Base-by-base conservation (phyloP, 2,329 filamentous ascomycete species). In the Aspergillus sergii region DNA sequence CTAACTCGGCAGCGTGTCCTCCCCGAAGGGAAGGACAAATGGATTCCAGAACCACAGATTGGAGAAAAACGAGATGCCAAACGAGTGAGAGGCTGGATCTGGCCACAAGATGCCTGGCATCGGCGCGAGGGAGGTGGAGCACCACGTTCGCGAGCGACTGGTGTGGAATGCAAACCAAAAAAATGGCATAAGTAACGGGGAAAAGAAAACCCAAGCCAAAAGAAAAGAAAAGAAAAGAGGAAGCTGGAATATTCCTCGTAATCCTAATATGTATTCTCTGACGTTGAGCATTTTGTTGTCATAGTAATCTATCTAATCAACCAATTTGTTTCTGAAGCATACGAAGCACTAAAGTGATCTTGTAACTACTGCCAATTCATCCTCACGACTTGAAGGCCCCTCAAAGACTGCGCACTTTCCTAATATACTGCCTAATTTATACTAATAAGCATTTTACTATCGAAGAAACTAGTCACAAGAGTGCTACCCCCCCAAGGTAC, bases 51-150 rank as follows among this genome's bases (percentile, higher is more conserved):
- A 73, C 83, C 81, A 23, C 82, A 86, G 53, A 83, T 84, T 65
- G 81, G 82, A n/a, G 87, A 89, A 79, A 85, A 84, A 72, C 75
- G 87, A 28, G 84, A 86, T 72, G 86, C 86, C 28, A 89, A 88
- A 78, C 76, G 85, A 26, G 78, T 85, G 2, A 75, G 87, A 50
- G 87, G 87, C 0, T 89, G 87, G 87, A 84, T 88, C 0, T 85
- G 83, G 76, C 87, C 87, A 4, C 82, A 85, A 57, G 87, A 89
- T 78, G 81, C 84, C 34, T 81, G 87, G 75, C 84, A 85, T 72
- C 83, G 86, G 69, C 77, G 84, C 54, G 87, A 89, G 74, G 81
- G 81, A 3, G 79, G 79, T 32, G 75, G 78, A 28, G 68, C 58
- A 11, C 61, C 71, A 39, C 69, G 74, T 34, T 66, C 70, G 14